A percentile compares a stretch with the other conserved stretches of the same genome.
These are phyloP conservation scores for Davidsoniella eucalypti DNA, from an alignment of 2,329 filamentous ascomycete genomes.

Conservation along the genomic window DNA sequence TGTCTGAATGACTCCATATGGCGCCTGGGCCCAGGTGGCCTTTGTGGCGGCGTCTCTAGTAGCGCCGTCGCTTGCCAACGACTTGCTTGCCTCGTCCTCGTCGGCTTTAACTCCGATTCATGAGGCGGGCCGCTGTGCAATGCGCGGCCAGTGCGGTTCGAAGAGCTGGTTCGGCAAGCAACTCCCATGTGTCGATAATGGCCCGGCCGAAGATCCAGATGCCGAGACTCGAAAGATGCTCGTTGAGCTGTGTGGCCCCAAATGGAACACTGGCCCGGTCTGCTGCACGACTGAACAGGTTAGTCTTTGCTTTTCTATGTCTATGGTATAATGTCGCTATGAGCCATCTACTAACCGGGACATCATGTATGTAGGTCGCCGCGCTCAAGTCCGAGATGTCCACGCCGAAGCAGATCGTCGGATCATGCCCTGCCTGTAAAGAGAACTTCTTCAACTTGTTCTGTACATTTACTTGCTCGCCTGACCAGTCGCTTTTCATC, in stretches of 20 bases:
- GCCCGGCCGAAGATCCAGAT: constrained; percentile 56
- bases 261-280: constrained; percentile 70
- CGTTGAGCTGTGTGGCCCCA: constrained; percentile 67
- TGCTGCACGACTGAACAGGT: constrained; percentile 76
- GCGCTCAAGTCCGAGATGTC: constrained; percentile 70
- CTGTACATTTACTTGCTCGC: constrained; percentile 95
- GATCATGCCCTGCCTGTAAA: constrained; percentile 90
- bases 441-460: constrained; percentile 98
- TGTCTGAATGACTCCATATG: not conserved
- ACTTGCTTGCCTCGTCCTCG: constrained; percentile 1
- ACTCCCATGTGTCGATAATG: constrained; percentile 87
- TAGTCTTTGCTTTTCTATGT: constrained; percentile 14
- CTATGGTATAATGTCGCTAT: not conserved
- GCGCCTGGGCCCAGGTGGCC: not conserved
- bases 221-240: constrained; percentile 58
- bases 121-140: constrained; percentile 75
- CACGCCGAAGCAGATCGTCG: constrained; percentile 75
- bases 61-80: constrained; percentile 13
- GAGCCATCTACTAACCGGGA: constrained; percentile 1
- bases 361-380: constrained; percentile 39
- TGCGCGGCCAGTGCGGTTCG: constrained; percentile 82
- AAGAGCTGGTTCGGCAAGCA: constrained; percentile 79
- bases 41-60: not conserved
- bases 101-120: constrained; percentile 42
- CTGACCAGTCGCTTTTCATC: constrained; percentile 86